phyloP scores from a whole-genome alignment of 2,329 filamentous ascomycete species.

The Blastomyces parvus region DNA sequence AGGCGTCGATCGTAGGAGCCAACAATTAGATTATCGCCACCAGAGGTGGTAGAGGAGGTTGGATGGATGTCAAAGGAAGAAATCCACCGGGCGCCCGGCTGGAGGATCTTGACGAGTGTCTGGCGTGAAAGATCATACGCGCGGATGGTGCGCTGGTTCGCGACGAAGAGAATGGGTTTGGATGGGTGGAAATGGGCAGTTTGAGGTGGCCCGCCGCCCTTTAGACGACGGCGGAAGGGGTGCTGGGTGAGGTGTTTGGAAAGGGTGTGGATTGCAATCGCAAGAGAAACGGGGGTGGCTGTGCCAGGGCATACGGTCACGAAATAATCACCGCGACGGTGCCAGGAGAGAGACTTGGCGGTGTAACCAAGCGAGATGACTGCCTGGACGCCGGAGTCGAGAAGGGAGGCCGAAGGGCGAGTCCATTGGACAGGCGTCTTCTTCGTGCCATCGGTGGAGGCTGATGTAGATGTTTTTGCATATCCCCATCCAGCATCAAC shows the following conservation, averaged over 20 bases:
- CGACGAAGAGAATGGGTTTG: constrained; percentile 88
- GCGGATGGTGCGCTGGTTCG: constrained; percentile 85
- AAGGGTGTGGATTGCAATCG: constrained; percentile 88
- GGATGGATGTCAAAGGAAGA: constrained; percentile 89
- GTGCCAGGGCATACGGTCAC: constrained; percentile 70
- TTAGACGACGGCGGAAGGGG: constrained; percentile 67
- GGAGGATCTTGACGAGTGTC: constrained; percentile 83
- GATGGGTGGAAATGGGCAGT: constrained; percentile 90
- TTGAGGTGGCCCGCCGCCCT: constrained; percentile 67
- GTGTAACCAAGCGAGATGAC: constrained; percentile 69
- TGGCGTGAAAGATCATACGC: constrained; percentile 89
- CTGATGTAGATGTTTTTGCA: constrained; percentile 48
- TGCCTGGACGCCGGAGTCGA: constrained; percentile 65
- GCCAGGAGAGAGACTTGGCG: constrained; percentile 87
- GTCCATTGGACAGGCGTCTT: constrained; percentile 77
- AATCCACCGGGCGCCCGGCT: constrained; percentile 91
- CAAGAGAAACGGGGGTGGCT: constrained; percentile 43
- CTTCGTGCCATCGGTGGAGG: constrained; percentile 44
- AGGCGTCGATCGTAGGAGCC: constrained; percentile 90
- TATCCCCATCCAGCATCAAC: constrained; percentile 90
- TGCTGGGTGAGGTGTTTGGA: constrained; percentile 92
- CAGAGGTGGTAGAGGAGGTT: constrained; percentile 76
- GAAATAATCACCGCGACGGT: constrained; percentile 88
- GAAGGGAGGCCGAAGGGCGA: constrained; percentile 62
- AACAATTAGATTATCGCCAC: constrained; percentile 87